phyloP scores from a whole-genome alignment of 2,329 filamentous ascomycete genomes.

The Metarhizium guizhouense region DNA sequence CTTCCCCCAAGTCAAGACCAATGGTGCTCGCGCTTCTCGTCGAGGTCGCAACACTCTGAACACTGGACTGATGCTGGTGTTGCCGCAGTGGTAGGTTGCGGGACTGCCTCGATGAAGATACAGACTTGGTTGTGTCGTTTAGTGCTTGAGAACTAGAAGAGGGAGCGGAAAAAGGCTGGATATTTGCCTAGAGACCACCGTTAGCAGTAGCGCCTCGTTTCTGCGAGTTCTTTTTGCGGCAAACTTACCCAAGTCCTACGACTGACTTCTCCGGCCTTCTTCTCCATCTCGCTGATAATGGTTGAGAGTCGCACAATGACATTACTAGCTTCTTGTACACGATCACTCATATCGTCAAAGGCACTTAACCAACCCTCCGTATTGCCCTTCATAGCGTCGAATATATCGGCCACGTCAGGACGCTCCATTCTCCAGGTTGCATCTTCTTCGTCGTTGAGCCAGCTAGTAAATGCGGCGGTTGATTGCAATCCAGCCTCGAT shows the following conservation, averaged over 20 bases:
- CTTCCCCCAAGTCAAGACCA: constrained; percentile 11
- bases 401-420: constrained; percentile 59
- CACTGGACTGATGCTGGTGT: constrained; percentile 7
- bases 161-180: constrained; percentile 12
- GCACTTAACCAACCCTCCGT: constrained; percentile 83
- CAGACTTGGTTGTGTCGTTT: constrained; percentile 3
- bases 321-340: constrained; percentile 60
- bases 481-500: constrained; percentile 69
- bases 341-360: constrained; percentile 65
- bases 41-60: constrained; percentile 11
- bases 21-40: constrained; percentile 5
- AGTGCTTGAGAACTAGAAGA: not conserved
- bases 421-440: constrained; percentile 54
- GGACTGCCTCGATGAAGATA: constrained; percentile 5
- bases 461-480: constrained; percentile 67
- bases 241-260: constrained; percentile 61
- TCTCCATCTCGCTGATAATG: constrained; percentile 79
- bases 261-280: constrained; percentile 74
- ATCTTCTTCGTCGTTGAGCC: constrained; percentile 58
- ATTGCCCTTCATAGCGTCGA: constrained; percentile 85
- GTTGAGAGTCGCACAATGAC: constrained; percentile 63
- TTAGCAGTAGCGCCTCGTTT: not conserved
- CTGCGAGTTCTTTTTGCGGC: not conserved
- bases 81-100: not conserved
- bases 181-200: constrained; percentile 7